phyloP scores from a whole-genome alignment of 2,329 filamentous ascomycete genomes.

The Ceratocystis cacaofunesta region DNA sequence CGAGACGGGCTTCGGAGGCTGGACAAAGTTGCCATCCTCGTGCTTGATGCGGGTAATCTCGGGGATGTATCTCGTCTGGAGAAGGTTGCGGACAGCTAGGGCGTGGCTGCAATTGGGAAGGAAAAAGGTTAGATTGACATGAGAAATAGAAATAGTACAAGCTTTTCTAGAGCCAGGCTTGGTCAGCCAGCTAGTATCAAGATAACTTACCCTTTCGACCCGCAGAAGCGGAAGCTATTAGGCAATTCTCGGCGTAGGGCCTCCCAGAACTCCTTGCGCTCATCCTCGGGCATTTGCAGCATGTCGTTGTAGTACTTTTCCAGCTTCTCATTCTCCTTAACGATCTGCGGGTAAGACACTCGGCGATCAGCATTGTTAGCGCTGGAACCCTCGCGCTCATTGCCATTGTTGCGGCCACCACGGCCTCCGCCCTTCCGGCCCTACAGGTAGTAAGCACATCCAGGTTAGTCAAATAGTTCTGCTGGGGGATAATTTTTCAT shows the following conservation, averaged over 20 bases:
- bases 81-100: slow-evolving; percentile 74
- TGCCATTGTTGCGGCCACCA: slow-evolving; percentile 13
- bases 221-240: slow-evolving; percentile 95
- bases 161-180: too few relatives aligned
- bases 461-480: not conserved
- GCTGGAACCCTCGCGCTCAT: slow-evolving; percentile 6
- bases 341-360: slow-evolving; percentile 27
- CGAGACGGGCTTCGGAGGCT: slow-evolving; percentile 63
- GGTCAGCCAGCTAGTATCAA: too few relatives aligned
- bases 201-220: slow-evolving; percentile 64
- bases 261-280: slow-evolving; percentile 71
- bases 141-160: too few relatives aligned
- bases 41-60: slow-evolving; percentile 73
- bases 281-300: slow-evolving; percentile 59
- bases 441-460: not conserved
- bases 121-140: not conserved
- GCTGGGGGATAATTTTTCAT: too few relatives aligned
- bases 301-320: slow-evolving; percentile 75
- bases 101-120: slow-evolving; percentile 49
- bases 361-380: slow-evolving; percentile 11
- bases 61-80: slow-evolving; percentile 80
- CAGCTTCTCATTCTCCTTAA: slow-evolving; percentile 70
- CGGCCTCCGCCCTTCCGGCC: slow-evolving; percentile 16
- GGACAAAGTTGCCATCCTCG: slow-evolving; percentile 66
- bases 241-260: slow-evolving; percentile 72